phyloP scores from a whole-genome alignment of 1,284 basidiomycete genomes.

The Ceratobasidium sp. region DNA sequence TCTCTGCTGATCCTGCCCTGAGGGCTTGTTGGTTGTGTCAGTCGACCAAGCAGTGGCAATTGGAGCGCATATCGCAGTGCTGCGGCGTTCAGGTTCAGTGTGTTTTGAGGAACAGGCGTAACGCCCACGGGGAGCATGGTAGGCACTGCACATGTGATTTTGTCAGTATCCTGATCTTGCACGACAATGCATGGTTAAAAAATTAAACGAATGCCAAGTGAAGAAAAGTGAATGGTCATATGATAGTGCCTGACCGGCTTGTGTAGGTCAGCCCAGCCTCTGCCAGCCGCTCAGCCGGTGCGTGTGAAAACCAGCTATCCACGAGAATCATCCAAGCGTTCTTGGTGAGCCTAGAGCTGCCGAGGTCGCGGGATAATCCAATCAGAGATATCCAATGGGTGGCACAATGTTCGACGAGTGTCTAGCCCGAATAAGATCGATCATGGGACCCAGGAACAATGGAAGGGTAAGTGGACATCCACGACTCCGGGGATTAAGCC shows the following conservation, averaged over 20 bases:
- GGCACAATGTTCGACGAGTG: neutral
- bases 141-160: neutral
- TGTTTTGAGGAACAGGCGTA: slow-evolving; percentile 20
- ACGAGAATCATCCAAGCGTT: neutral
- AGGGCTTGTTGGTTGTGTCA: neutral
- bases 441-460: neutral
- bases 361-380: neutral
- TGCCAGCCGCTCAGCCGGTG: neutral
- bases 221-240: neutral
- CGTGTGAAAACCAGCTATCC: slow-evolving; percentile 1
- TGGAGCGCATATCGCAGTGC: slow-evolving; percentile 27
- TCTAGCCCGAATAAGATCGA: neutral
- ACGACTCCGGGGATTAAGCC: neutral
- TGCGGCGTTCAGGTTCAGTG: slow-evolving; percentile 9
- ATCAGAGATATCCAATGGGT: neutral
- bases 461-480: neutral
- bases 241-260: neutral
- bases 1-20: slow-evolving; percentile 3
- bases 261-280: neutral
- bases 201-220: neutral
- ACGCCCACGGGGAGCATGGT: neutral
- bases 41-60: slow-evolving; percentile 21
- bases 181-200: neutral
- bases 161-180: neutral
- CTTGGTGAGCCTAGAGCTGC: neutral